Percentiles rank a stretch among this genome's conserved stretches.
These are phyloP conservation scores for Herpetomonas samuelpessoai DNA, from an alignment of 208 protist species.

Conservation along the genomic window DNA sequence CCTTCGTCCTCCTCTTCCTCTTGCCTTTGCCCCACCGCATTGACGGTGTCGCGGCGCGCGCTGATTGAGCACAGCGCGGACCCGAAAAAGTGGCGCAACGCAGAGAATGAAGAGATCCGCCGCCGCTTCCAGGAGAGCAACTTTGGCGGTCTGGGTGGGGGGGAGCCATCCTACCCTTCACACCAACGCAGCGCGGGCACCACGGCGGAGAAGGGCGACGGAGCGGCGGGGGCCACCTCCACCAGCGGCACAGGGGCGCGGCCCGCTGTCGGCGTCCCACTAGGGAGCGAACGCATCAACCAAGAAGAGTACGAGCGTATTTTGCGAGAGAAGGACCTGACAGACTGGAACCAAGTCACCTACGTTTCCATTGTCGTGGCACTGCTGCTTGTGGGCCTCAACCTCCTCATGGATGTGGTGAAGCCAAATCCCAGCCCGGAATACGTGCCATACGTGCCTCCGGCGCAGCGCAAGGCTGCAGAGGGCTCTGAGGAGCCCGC, in stretches of 20 bases:
- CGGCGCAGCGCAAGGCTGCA: conserved; percentile 4
- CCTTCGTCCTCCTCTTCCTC: background rate
- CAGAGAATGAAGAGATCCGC: conserved; percentile 58
- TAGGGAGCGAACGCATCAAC: conserved; percentile 45
- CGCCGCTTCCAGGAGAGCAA: conserved; percentile 30
- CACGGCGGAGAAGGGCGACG: too few relatives aligned
- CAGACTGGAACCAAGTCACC: conserved; percentile 55
- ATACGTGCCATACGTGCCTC: conserved; percentile 55
- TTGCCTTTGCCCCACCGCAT: background rate
- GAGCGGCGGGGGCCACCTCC: background rate
- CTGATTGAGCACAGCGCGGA: conserved; percentile 69
- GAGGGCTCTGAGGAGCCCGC: too few relatives aligned
- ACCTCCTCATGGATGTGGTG: conserved; percentile 54
- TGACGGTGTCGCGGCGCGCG: conserved; percentile 5
- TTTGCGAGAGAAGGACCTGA: conserved; percentile 56
- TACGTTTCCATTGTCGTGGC: conserved; percentile 24
- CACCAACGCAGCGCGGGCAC: background rate
- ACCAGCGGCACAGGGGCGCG: background rate
- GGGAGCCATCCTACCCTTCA: background rate
- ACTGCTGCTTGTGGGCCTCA: conserved; percentile 48
- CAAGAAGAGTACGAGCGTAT: conserved; percentile 32
- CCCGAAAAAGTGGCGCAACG: conserved; percentile 63
- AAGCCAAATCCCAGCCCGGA: conserved; percentile 58
- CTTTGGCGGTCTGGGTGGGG: background rate
- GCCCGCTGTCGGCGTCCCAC: conserved; percentile 36